Percentiles rank a stretch among this genome's conserved stretches.
phyloP scores from a whole-genome alignment of 202 grass and related monocot species.

The Panicum hallii region DNA sequence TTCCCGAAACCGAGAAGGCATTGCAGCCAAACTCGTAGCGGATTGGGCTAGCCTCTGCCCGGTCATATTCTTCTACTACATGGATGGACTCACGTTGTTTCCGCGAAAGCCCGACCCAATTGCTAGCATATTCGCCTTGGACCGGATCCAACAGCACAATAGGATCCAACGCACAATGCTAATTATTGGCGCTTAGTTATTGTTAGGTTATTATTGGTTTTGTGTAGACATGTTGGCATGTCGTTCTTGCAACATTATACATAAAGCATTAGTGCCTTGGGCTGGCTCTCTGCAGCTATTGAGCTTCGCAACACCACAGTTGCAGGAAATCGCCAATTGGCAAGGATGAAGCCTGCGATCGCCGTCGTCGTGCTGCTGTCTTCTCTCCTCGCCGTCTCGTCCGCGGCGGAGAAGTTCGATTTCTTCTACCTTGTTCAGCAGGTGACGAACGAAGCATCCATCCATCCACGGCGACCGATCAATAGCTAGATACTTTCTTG shows the following conservation, averaged over 20 bases:
- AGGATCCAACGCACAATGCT: not conserved
- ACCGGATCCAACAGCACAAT: not conserved
- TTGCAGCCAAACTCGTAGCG: not conserved
- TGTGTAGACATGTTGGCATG: not conserved
- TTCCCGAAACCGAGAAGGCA: constrained; percentile 32
- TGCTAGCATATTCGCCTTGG: constrained; percentile 35
- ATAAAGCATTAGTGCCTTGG: constrained; percentile 6
- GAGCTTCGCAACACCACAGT: not conserved
- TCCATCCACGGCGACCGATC: not conserved
- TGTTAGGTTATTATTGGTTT: not conserved
- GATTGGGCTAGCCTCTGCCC: constrained; percentile 28
- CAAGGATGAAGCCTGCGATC: constrained; percentile 35
- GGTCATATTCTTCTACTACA: not conserved
- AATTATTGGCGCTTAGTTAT: no score
- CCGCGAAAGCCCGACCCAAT: not conserved
- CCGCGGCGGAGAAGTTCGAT: constrained; percentile 44
- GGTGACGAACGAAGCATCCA: not conserved
- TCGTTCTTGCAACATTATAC: not conserved
- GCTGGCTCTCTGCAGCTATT: not conserved
- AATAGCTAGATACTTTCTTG: not conserved
- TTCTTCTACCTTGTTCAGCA: constrained; percentile 71
- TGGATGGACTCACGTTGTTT: not conserved
- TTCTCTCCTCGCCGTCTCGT: constrained; percentile 24
- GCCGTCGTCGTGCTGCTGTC: constrained; percentile 10
- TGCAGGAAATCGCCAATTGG: not conserved